These are phyloP conservation scores for Pleurotus djamor DNA, from an alignment of 768 basidiomycete genomes.

Conservation along the genomic window DNA sequence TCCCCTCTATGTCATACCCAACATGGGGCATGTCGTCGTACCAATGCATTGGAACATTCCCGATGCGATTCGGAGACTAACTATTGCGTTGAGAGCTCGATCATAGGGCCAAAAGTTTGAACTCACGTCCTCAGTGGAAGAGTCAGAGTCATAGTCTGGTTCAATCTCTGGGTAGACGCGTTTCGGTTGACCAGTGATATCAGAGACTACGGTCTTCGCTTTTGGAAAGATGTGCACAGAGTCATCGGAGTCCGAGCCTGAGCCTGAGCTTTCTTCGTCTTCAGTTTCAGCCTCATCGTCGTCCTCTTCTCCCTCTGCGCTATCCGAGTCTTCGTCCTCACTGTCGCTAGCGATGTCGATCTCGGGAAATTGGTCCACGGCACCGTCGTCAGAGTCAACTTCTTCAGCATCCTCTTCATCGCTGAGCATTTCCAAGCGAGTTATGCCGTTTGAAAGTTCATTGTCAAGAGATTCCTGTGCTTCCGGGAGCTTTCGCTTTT, in stretches of 20 bases:
- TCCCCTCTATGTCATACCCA: constrained; percentile 95
- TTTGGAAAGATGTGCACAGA: constrained; percentile 58
- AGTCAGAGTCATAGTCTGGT: constrained; percentile 89
- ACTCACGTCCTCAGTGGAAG: constrained; percentile 87
- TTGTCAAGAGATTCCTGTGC: constrained; percentile 25
- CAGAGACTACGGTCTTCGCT: constrained; percentile 67
- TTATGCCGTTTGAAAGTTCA: constrained; percentile 33
- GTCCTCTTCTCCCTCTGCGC: constrained; percentile 8
- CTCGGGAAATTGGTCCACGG: constrained; percentile 74
- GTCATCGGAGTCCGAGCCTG: constrained; percentile 28
- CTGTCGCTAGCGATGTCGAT: constrained; percentile 56
- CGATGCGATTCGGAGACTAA: constrained; percentile 92
- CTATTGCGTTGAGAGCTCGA: constrained; percentile 8
- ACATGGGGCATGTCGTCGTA: constrained; percentile 99
- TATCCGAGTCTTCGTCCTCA: constrained; percentile 36
- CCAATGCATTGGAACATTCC: constrained; percentile 96
- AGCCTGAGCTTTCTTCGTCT: constrained; percentile 19
- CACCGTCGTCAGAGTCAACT: constrained; percentile 50
- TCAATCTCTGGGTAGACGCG: constrained; percentile 86
- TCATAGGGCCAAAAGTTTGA: constrained; percentile 7
- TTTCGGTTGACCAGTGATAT: constrained; percentile 84
- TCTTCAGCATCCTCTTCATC: constrained; percentile 62
- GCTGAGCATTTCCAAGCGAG: constrained; percentile 68
- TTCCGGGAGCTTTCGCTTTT: constrained; percentile 62
- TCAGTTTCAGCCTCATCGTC: constrained; percentile 42